A percentile compares a stretch with the other conserved stretches of the same genome.
Evolutionary conservation across 2,329 filamentous ascomycete species (phyloP).

Genomic region (Endocalyx cinctus): DNA sequence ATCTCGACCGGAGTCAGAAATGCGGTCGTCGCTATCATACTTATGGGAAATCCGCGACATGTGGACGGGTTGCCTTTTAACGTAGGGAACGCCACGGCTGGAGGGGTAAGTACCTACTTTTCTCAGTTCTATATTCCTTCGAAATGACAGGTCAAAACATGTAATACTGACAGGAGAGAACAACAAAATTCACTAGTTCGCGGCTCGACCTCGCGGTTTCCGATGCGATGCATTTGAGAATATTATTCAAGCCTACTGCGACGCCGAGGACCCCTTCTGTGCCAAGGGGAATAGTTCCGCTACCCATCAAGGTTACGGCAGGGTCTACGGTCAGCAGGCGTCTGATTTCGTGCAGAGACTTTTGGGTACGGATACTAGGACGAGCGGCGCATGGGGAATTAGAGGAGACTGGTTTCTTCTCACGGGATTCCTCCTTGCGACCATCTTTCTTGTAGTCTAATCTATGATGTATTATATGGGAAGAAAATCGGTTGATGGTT

Average conservation of each 20-base stretch:
- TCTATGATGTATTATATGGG: no score
- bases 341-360: slow-evolving; percentile 53
- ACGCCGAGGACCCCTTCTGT: slow-evolving; percentile 56
- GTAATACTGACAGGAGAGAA: background rate
- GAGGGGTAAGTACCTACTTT: slow-evolving; percentile 47
- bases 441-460: no score
- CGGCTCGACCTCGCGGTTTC: slow-evolving; percentile 50
- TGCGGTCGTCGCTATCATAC: slow-evolving; percentile 53
- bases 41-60: slow-evolving; percentile 57
- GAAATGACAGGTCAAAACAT: no score
- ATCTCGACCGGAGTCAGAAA: slow-evolving; percentile 40
- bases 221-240: slow-evolving; percentile 44
- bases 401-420: no score
- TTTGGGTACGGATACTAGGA: slow-evolving; percentile 20
- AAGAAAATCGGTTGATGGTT: no score
- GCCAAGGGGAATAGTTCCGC: slow-evolving; percentile 50
- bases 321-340: slow-evolving; percentile 52
- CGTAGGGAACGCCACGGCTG: slow-evolving; percentile 51
- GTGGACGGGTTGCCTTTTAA: slow-evolving; percentile 48
- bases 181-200: slow-evolving; percentile 40
- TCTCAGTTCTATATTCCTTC: background rate
- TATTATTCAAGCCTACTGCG: slow-evolving; percentile 55
- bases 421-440: no score
- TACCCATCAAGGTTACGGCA: slow-evolving; percentile 54
- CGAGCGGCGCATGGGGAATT: slow-evolving; percentile 5